Base-by-base conservation (phyloP, 2,329 filamentous ascomycete genomes). In the Plenodomus tracheiphilus region DNA sequence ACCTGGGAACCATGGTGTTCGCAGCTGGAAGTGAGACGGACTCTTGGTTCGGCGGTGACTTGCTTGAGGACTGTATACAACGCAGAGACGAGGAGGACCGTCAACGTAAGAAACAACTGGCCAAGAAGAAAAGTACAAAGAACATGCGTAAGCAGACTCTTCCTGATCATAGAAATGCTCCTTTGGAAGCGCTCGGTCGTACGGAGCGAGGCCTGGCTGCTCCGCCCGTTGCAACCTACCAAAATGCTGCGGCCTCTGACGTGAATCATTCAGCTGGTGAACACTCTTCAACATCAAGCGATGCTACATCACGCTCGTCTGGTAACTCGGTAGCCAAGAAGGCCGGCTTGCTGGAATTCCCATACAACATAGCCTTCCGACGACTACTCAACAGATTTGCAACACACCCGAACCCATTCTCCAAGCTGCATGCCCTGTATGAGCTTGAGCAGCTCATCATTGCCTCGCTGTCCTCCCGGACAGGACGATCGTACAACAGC, bases 1-100 rank as follows among this genome's bases (percentile, higher is more conserved):
- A 99, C 68, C 79, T 97, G 3, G 91, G 92, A 5, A 91, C 87
- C 35, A 83, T 90, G 22, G 87, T 97, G 1, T 94, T 95, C 71
- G 85, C 86, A n/a, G 84, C 83, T 42, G 94, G 94, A 2, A 96
- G 91, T 36, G 94, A 99, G 75, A 97, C 93, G 0, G 94, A 97
- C 69, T 80, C 80, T 2, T 97, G 93, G 88, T 94, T 97, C 59
- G 74, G 75, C 40, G 79, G 83, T 43, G 82, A 83, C 13, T 71
- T 91, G 11, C 73, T 75, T 2, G 71, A 75, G 40, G 74, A 76
- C 43, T 75, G 71, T 53, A 67, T 75, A 19, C 64, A 72, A 47
- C 70, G 70, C 41, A 66, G 67, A 44, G 74, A 76, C 41, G 71
- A 73, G 37, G 71, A 75, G 49, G 72, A 75, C 35, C 68, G 71